Conservation (phyloP, 495 filamentous ascomycete genomes). For the Chlorociboria aeruginascens region DNA sequence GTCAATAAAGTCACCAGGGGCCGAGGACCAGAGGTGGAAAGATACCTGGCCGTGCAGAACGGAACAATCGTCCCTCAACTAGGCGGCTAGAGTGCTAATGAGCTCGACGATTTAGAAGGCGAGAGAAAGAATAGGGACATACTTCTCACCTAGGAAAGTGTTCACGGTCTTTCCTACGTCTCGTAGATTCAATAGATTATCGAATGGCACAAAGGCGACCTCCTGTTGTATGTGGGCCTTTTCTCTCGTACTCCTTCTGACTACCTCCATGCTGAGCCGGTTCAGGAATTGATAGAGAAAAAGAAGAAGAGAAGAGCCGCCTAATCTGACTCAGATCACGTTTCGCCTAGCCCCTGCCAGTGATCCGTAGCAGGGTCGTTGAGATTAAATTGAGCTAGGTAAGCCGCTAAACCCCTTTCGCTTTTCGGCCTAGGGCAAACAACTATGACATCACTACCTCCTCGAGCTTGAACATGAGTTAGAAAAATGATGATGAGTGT, state of each 20-base stretch:
- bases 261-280: not conserved
- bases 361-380: not conserved
- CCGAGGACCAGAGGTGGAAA: not conserved
- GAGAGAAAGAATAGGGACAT: constrained; percentile 12
- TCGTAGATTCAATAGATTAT: constrained; percentile 70
- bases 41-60: constrained; percentile 58
- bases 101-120: not conserved
- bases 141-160: constrained; percentile 39
- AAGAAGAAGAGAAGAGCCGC: not conserved
- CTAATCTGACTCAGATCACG: too few relatives aligned
- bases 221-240: not conserved
- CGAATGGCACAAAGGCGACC: constrained; percentile 26
- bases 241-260: not conserved
- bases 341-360: not conserved
- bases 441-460: too few relatives aligned
- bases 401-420: too few relatives aligned
- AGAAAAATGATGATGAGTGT: too few relatives aligned
- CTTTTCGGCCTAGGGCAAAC: too few relatives aligned
- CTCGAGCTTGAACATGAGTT: too few relatives aligned
- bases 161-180: constrained; percentile 74
- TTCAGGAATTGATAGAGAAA: not conserved
- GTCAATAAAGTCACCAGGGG: not conserved
- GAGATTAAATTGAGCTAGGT: not conserved
- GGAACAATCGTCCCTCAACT: constrained; percentile 58
- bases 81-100: constrained; percentile 33